Conservation (phyloP, 2,329 filamentous ascomycete genomes). For the Aspergillus sclerotialis region DNA sequence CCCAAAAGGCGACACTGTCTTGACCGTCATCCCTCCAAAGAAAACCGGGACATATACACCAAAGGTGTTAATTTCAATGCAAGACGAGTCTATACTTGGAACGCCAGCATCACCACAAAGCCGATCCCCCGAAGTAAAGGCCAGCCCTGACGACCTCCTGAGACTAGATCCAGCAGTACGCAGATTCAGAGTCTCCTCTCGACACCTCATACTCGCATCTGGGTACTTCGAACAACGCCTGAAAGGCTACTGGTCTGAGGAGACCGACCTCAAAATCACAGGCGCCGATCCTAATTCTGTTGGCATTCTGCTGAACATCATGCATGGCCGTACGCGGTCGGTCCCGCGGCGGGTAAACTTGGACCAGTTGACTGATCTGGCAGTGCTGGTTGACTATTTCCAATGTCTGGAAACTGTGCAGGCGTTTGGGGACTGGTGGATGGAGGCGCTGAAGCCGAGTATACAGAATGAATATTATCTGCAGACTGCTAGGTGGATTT, state of each 20-base stretch:
- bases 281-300: slow-evolving; percentile 1
- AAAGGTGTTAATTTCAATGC: too few species aligned
- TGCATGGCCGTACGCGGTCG: slow-evolving; percentile 1
- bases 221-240: slow-evolving; percentile 3
- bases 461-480: neutral
- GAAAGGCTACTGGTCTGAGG: neutral
- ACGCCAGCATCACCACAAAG: too few species aligned
- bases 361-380: slow-evolving; percentile 1
- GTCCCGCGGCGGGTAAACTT: slow-evolving; percentile 1
- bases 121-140: too few species aligned
- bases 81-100: too few species aligned
- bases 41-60: too few species aligned
- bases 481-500: neutral
- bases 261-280: neutral
- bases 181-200: slow-evolving; percentile 3
- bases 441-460: neutral
- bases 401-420: slow-evolving; percentile 3
- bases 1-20: neutral
- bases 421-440: neutral
- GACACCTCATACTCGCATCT: slow-evolving; percentile 2
- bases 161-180: too few species aligned
- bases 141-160: too few species aligned
- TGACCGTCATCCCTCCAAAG: neutral
- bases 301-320: slow-evolving; percentile 2
- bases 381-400: slow-evolving; percentile 3